A percentile compares a stretch with the other conserved stretches of the same genome.
These are phyloP conservation scores for Antitrichia curtipendula DNA, from an alignment of 225 moss, liverwort and hornwort genomes.

Conservation along the genomic window DNA sequence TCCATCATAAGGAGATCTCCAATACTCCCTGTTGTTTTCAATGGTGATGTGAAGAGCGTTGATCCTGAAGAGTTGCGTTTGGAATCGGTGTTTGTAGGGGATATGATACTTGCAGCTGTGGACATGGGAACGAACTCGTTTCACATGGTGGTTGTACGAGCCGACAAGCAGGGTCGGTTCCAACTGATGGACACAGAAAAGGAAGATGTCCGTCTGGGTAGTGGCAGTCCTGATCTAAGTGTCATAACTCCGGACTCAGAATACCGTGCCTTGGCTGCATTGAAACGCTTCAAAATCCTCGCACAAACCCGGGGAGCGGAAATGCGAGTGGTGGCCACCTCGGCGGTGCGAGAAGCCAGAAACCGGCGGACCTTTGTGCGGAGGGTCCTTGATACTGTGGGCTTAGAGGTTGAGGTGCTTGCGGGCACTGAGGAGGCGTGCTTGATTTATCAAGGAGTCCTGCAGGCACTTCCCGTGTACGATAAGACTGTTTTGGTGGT, in stretches of 20 bases:
- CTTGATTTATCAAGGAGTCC: slow-evolving; percentile 42
- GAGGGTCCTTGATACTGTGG: slow-evolving; percentile 23
- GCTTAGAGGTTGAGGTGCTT: slow-evolving; percentile 45
- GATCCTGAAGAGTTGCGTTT: background rate
- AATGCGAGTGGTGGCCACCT: slow-evolving; percentile 49
- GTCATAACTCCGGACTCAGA: slow-evolving; percentile 46
- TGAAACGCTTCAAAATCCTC: slow-evolving; percentile 44
- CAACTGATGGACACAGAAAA: slow-evolving; percentile 57
- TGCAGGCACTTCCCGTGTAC: slow-evolving; percentile 54
- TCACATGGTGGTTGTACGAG: slow-evolving; percentile 61
- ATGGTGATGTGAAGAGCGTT: background rate
- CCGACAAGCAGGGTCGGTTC: slow-evolving; percentile 42
- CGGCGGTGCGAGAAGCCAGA: slow-evolving; percentile 45
- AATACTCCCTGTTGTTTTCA: background rate
- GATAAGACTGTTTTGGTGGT: slow-evolving; percentile 41
- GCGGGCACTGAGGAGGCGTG: slow-evolving; percentile 45
- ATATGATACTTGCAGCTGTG: slow-evolving; percentile 43
- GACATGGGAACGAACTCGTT: slow-evolving; percentile 63
- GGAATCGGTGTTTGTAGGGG: slow-evolving; percentile 9
- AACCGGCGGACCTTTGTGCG: slow-evolving; percentile 39
- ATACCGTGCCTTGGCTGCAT: slow-evolving; percentile 34
- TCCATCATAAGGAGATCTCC: background rate
- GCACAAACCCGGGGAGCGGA: slow-evolving; percentile 39
- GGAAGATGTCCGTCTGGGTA: slow-evolving; percentile 50
- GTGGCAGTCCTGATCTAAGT: slow-evolving; percentile 38